Conservation (phyloP, 164 flowering plant species). For the Platanus orientalis region DNA sequence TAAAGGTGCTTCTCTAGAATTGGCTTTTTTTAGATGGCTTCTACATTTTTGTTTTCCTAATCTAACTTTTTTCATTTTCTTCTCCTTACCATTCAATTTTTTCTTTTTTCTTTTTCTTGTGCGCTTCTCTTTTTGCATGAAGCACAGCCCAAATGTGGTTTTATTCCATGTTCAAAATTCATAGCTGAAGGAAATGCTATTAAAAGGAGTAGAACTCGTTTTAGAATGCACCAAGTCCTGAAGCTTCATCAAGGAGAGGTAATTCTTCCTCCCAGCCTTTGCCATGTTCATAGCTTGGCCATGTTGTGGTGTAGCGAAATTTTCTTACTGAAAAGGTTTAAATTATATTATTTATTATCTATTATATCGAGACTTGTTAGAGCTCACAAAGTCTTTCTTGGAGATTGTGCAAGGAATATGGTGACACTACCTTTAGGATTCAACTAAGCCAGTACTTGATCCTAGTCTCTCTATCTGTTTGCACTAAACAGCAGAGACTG, state of each 20-base stretch:
- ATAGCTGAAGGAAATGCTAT: slow-evolving; percentile 54
- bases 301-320: too few relatives aligned
- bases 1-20: slow-evolving; percentile 54
- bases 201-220: slow-evolving; percentile 60
- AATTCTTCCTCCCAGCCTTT: not conserved
- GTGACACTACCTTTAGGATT: too few relatives aligned
- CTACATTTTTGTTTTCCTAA: slow-evolving; percentile 2
- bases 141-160: slow-evolving; percentile 94
- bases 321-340: too few relatives aligned
- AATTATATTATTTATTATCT: too few relatives aligned
- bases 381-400: too few relatives aligned
- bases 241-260: slow-evolving; percentile 78
- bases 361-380: too few relatives aligned
- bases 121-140: slow-evolving; percentile 3
- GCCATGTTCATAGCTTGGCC: too few relatives aligned
- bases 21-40: too few relatives aligned
- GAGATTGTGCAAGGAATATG: too few relatives aligned
- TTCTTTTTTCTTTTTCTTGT: slow-evolving; percentile 3
- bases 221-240: slow-evolving; percentile 79
- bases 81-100: not conserved
- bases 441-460: too few relatives aligned
- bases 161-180: slow-evolving; percentile 76
- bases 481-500: too few relatives aligned
- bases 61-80: not conserved
- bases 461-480: too few relatives aligned